These are phyloP conservation scores for Kuraishia piskuri DNA, from an alignment of 805 yeast species.

Conservation along the genomic window DNA sequence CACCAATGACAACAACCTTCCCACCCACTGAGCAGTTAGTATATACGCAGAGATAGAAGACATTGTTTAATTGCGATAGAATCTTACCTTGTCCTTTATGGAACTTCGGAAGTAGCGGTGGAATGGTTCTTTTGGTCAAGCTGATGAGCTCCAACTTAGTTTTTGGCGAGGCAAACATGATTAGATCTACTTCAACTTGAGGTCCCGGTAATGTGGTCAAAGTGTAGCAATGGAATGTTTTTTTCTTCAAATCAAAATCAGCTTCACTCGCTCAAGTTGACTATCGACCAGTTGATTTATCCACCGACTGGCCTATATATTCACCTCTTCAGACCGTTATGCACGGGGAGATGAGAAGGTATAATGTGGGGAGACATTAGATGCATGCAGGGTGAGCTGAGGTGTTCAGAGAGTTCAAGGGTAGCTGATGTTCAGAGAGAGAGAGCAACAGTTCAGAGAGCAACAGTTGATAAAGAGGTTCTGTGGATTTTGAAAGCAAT, in stretches of 20 bases:
- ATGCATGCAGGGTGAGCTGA: too few species aligned
- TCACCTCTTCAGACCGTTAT: too few species aligned
- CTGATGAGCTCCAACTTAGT: constrained; percentile 31
- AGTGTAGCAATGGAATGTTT: too few species aligned
- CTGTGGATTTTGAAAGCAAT: too few species aligned
- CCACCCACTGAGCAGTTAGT: constrained; percentile 40
- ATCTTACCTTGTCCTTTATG: constrained; percentile 75
- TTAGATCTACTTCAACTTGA: not conserved
- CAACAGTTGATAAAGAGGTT: too few species aligned
- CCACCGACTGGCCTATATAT: too few species aligned
- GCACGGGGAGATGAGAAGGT: not conserved
- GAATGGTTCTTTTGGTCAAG: constrained; percentile 50
- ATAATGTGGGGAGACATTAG: not conserved
- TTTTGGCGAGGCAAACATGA: not conserved
- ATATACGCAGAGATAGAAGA: not conserved
- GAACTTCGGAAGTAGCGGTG: constrained; percentile 63
- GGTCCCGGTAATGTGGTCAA: too few species aligned
- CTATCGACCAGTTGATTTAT: not conserved
- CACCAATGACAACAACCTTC: constrained; percentile 80
- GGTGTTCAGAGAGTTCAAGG: too few species aligned
- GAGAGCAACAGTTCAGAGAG: too few species aligned
- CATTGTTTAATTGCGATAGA: too few species aligned
- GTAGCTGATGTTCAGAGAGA: too few species aligned
- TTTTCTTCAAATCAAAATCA: too few species aligned
- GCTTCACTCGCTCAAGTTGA: not conserved